phyloP scores from a whole-genome alignment of 768 basidiomycete species.

The Rubroboletus pulcherrimus region DNA sequence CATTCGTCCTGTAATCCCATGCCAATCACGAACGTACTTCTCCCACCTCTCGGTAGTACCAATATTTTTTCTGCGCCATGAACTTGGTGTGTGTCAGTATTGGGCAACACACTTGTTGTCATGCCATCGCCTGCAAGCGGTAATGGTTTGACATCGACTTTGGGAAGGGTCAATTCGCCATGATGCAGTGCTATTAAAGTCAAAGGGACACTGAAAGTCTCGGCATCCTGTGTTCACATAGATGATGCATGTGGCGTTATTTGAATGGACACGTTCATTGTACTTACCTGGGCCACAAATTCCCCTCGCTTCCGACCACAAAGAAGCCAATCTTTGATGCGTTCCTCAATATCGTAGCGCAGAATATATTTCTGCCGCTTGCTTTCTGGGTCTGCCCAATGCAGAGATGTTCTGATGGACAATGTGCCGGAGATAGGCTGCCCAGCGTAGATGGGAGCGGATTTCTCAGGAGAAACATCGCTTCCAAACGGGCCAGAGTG shows the following conservation, averaged over 20 bases:
- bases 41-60: conserved; percentile 77
- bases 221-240: conserved; percentile 49
- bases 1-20: conserved; percentile 48
- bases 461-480: conserved; percentile 24
- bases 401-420: conserved; percentile 67
- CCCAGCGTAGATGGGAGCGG: conserved; percentile 69
- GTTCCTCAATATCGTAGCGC: conserved; percentile 80
- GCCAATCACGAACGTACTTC: conserved; percentile 75
- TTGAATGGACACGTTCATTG: background rate
- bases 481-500: conserved; percentile 42
- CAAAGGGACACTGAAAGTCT: conserved; percentile 55
- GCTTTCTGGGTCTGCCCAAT: conserved; percentile 59
- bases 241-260: background rate
- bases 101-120: conserved; percentile 58
- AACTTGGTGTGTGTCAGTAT: conserved; percentile 75
- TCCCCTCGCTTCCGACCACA: conserved; percentile 86
- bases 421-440: conserved; percentile 75
- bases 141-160: conserved; percentile 60
- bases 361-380: conserved; percentile 49
- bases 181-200: conserved; percentile 86
- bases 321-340: conserved; percentile 83
- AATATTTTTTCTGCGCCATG: conserved; percentile 81
- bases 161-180: conserved; percentile 75
- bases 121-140: conserved; percentile 51
- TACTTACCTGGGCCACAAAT: conserved; percentile 65